phyloP scores from a whole-genome alignment of 192 early-diverging fungal genomes.

The Diversispora epigaea region DNA sequence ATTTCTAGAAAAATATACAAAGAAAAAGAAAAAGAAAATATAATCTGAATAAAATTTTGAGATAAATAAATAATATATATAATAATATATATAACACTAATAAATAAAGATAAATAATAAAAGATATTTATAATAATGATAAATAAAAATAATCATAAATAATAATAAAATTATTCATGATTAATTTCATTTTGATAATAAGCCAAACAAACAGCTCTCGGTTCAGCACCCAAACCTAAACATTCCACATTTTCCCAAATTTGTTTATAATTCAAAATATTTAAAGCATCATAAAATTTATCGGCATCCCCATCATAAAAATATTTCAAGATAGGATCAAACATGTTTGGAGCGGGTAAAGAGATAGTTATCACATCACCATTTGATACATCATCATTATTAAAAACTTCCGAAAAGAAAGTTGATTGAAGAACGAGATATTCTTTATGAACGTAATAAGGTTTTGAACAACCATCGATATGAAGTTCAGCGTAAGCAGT shows the following conservation, averaged over 20 bases:
- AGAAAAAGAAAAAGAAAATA: no score
- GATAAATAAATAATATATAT: no score
- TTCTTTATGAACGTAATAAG: slow-evolving; percentile 14
- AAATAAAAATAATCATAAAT: no score
- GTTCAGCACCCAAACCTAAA: neutral
- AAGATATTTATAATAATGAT: no score
- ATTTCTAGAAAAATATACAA: no score
- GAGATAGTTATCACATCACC: slow-evolving; percentile 13
- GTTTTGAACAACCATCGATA: neutral
- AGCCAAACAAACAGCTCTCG: neutral
- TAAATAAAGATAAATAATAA: no score
- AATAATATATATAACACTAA: no score
- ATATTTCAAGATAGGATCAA: slow-evolving; percentile 20
- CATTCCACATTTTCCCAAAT: slow-evolving; percentile 23
- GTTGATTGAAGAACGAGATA: slow-evolving; percentile 20
- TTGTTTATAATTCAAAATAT: neutral
- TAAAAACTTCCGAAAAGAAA: slow-evolving; percentile 9
- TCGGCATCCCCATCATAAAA: slow-evolving; percentile 16
- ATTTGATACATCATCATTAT: neutral
- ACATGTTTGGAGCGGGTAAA: neutral
- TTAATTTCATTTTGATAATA: slow-evolving; percentile 1
- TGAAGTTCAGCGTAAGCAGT: slow-evolving; percentile 23
- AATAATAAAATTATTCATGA: no score
- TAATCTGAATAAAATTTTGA: no score
- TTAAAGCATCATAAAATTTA: slow-evolving; percentile 13